phyloP scores from a whole-genome alignment of 2,329 filamentous ascomycete genomes.

The Aspergillus piperis region DNA sequence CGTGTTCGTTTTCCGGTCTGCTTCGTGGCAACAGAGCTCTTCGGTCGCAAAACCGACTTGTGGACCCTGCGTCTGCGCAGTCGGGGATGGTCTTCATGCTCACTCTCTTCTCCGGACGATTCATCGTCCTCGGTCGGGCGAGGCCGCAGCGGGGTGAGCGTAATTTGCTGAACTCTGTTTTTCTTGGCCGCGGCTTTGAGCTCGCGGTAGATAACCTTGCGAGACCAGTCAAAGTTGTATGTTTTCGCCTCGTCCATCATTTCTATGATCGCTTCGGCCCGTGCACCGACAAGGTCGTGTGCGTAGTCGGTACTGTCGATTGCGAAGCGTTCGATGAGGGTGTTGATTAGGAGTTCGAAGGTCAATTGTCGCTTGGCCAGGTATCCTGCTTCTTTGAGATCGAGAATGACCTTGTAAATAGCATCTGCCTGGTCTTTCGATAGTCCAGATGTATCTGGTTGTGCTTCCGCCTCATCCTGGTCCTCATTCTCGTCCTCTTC shows the following conservation, averaged over 20 bases:
- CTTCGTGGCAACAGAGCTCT: conserved; percentile 42
- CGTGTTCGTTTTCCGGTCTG: conserved; percentile 45
- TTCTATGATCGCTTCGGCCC: conserved; percentile 35
- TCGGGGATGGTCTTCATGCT: conserved; percentile 28
- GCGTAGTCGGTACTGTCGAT: conserved; percentile 39
- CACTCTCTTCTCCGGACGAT: conserved; percentile 35
- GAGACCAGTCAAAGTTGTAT: conserved; percentile 42
- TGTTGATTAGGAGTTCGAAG: conserved; percentile 35
- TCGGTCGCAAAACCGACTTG: conserved; percentile 50
- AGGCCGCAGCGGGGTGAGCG: conserved; percentile 39
- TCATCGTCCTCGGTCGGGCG: conserved; percentile 29
- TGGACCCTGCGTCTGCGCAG: conserved; percentile 34
- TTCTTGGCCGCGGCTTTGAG: conserved; percentile 38
- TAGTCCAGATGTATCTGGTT: conserved; percentile 28
- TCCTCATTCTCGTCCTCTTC: conserved; percentile 18
- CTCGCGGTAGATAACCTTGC: conserved; percentile 45
- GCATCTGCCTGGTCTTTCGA: conserved; percentile 39
- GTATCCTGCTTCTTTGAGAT: conserved; percentile 43
- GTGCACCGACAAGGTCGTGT: conserved; percentile 37
- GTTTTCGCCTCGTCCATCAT: conserved; percentile 41
- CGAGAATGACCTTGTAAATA: conserved; percentile 40
- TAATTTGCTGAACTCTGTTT: conserved; percentile 27
- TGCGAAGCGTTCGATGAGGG: conserved; percentile 37
- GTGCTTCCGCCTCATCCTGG: conserved; percentile 19
- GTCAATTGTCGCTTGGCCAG: conserved; percentile 45